Evolutionary conservation across 208 protist species (phyloP).

Genomic region (Crithidia mellificae): DNA sequence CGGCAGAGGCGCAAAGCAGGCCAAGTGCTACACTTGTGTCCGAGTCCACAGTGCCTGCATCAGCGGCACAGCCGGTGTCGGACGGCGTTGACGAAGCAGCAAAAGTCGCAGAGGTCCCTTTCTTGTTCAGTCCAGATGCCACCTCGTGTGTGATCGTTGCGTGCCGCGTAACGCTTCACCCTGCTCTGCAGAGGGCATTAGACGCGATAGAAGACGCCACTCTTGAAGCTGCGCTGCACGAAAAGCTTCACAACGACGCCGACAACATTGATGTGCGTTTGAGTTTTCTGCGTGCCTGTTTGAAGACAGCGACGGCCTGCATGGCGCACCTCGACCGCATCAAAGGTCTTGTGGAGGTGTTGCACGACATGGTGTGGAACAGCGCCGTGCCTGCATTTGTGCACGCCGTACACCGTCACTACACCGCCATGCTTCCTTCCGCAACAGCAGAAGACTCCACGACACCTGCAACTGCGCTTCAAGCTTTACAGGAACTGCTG

Average conservation of each 20-base stretch:
- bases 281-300: constrained; percentile 2
- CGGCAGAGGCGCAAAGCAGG: too few species aligned
- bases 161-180: constrained; percentile 50
- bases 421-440: background rate
- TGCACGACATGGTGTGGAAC: constrained; percentile 48
- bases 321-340: constrained; percentile 55
- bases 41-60: too few species aligned
- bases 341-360: constrained; percentile 14
- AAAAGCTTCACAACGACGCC: background rate
- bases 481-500: background rate
- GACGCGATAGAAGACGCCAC: background rate
- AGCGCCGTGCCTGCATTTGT: constrained; percentile 67
- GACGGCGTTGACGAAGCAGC: too few species aligned
- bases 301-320: constrained; percentile 28
- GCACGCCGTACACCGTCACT: constrained; percentile 99
- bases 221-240: background rate
- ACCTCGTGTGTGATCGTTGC: constrained; percentile 65
- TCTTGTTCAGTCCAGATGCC: constrained; percentile 55
- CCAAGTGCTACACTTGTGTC: too few species aligned
- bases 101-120: constrained; percentile 19
- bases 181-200: background rate
- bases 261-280: background rate
- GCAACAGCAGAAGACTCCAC: background rate
- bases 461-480: background rate
- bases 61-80: too few species aligned